These are phyloP conservation scores for Panaeolus papilionaceus DNA, from an alignment of 768 basidiomycete species.

Conservation along the genomic window DNA sequence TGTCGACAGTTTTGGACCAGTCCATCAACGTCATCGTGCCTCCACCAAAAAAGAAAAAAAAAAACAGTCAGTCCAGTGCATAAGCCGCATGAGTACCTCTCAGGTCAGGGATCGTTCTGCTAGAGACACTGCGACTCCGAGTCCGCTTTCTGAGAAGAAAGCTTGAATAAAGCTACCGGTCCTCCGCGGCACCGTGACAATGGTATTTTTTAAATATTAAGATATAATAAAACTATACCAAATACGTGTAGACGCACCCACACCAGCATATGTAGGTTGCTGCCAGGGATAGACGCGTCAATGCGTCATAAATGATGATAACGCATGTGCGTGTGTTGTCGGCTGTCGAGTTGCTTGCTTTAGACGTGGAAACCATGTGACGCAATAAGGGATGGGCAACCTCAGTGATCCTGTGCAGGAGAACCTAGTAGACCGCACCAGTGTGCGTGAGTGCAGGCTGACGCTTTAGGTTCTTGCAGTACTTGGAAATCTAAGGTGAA, in stretches of 20 bases:
- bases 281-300: background rate
- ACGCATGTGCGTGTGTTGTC: background rate
- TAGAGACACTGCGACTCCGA: too few species aligned
- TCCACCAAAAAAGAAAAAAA: background rate
- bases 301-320: constrained; percentile 11
- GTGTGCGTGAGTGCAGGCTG: background rate
- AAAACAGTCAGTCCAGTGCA: background rate
- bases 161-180: too few species aligned
- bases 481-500: background rate
- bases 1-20: background rate
- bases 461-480: background rate
- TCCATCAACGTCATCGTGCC: background rate
- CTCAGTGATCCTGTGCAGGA: background rate
- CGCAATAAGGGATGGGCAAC: background rate
- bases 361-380: constrained; percentile 1
- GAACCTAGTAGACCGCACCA: background rate
- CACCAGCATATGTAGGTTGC: background rate
- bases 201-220: too few species aligned
- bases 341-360: background rate
- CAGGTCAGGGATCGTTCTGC: background rate
- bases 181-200: too few species aligned
- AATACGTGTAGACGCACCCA: too few species aligned
- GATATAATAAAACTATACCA: too few species aligned
- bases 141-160: too few species aligned
- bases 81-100: background rate